Conservation (phyloP, 164 flowering plant genomes). For the Warburgia ugandensis region DNA sequence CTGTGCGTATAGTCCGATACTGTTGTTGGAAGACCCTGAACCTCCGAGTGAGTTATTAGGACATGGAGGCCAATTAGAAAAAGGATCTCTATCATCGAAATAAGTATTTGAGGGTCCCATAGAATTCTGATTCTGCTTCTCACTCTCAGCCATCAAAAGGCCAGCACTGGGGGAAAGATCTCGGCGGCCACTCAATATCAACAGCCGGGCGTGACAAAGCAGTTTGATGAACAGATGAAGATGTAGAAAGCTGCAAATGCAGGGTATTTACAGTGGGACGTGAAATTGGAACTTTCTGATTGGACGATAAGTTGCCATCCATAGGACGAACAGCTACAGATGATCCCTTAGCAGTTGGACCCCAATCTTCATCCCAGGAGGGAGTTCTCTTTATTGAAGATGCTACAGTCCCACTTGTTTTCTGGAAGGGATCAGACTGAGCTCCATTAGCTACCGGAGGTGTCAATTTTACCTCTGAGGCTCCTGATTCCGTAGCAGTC, state of each 20-base stretch:
- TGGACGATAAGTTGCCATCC: slow-evolving; percentile 18
- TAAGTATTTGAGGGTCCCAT: slow-evolving; percentile 27
- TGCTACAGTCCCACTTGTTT: slow-evolving; percentile 24
- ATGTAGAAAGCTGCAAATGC: slow-evolving; percentile 20
- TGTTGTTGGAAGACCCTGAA: slow-evolving; percentile 26
- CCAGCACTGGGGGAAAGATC: slow-evolving; percentile 27
- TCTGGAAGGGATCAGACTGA: slow-evolving; percentile 32
- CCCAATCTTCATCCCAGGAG: slow-evolving; percentile 97
- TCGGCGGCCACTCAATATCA: slow-evolving; percentile 98
- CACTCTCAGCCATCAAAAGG: slow-evolving; percentile 24
- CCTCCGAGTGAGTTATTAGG: slow-evolving; percentile 32
- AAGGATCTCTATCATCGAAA: slow-evolving; percentile 75
- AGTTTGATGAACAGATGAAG: slow-evolving; percentile 32
- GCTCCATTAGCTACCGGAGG: slow-evolving; percentile 32
- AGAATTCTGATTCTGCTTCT: slow-evolving; percentile 20
- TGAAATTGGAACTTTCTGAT: slow-evolving; percentile 16
- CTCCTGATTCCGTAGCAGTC: slow-evolving; percentile 57
- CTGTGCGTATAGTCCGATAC: slow-evolving; percentile 24
- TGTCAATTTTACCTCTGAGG: slow-evolving; percentile 35
- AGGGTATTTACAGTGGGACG: slow-evolving; percentile 21
- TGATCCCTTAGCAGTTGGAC: slow-evolving; percentile 30
- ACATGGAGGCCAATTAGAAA: slow-evolving; percentile 92
- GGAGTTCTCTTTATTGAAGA: slow-evolving; percentile 44
- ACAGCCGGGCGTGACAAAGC: slow-evolving; percentile 52
- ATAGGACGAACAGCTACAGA: slow-evolving; percentile 22